These are phyloP conservation scores for Botrytis sinoallii DNA, from an alignment of 2,329 filamentous ascomycete genomes.

Conservation along the genomic window DNA sequence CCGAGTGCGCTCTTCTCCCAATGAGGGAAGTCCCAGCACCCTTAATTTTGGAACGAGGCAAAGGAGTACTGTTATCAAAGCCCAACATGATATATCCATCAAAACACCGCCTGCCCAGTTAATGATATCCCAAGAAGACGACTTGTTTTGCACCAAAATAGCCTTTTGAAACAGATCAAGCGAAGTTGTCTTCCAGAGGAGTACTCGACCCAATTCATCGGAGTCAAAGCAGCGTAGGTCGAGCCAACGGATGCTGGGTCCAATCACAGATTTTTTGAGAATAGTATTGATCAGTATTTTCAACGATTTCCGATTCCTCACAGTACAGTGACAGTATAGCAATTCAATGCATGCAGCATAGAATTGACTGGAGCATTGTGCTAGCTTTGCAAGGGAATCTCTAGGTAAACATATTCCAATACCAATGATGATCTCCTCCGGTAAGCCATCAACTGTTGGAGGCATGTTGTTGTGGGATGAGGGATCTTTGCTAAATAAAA, in stretches of 20 bases:
- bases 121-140: not conserved
- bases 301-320: not conserved
- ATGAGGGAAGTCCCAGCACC: not conserved
- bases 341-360: not conserved
- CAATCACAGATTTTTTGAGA: not conserved
- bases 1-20: not conserved
- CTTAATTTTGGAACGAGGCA: not conserved
- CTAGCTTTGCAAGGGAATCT: not conserved
- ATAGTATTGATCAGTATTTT: not conserved
- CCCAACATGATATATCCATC: not conserved
- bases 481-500: not conserved
- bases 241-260: not conserved
- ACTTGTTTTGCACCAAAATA: not conserved
- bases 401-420: not conserved
- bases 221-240: not conserved
- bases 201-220: rapidly evolving
- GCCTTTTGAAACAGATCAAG: not conserved
- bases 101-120: not conserved
- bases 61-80: not conserved
- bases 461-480: not conserved
- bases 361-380: not conserved
- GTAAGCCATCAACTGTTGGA: not conserved
- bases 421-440: not conserved
- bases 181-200: not conserved
- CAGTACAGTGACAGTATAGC: not conserved